phyloP scores from a whole-genome alignment of 331 rosid genomes.

The Rhamnella rubrinervis region DNA sequence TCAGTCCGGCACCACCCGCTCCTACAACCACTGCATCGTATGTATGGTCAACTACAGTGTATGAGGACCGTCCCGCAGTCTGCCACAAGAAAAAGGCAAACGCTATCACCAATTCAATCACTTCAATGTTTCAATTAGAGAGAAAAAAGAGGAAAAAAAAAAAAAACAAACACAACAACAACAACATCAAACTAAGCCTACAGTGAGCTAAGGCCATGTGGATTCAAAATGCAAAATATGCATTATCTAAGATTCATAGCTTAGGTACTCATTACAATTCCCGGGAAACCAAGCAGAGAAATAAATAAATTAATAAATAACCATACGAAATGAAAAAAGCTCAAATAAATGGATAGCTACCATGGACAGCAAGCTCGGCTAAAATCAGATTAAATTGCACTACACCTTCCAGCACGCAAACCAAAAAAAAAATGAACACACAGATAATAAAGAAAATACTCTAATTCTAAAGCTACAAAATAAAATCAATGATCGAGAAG shows the following conservation, averaged over 20 bases:
- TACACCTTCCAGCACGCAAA: constrained; percentile 1
- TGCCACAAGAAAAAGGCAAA: constrained; percentile 31
- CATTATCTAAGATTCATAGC: background rate
- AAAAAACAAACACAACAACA: too few species aligned
- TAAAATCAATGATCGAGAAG: background rate
- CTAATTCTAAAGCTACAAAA: background rate
- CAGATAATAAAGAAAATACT: background rate
- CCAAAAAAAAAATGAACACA: background rate
- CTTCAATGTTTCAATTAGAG: background rate
- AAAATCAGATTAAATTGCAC: constrained; percentile 8
- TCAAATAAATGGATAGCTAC: background rate
- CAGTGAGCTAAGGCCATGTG: background rate
- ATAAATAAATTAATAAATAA: background rate
- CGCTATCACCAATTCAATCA: constrained; percentile 5
- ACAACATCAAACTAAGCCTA: background rate
- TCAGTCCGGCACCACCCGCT: constrained; percentile 96
- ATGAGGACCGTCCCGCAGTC: constrained; percentile 62
- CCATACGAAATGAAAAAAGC: too few species aligned
- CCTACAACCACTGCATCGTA: constrained; percentile 95
- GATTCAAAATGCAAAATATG: background rate
- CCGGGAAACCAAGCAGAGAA: background rate
- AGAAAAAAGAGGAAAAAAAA: background rate
- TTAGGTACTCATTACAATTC: background rate
- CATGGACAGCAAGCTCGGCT: background rate
- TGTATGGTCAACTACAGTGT: constrained; percentile 90